phyloP scores from a whole-genome alignment of 2,329 filamentous ascomycete species.

The Venturia carpophila region DNA sequence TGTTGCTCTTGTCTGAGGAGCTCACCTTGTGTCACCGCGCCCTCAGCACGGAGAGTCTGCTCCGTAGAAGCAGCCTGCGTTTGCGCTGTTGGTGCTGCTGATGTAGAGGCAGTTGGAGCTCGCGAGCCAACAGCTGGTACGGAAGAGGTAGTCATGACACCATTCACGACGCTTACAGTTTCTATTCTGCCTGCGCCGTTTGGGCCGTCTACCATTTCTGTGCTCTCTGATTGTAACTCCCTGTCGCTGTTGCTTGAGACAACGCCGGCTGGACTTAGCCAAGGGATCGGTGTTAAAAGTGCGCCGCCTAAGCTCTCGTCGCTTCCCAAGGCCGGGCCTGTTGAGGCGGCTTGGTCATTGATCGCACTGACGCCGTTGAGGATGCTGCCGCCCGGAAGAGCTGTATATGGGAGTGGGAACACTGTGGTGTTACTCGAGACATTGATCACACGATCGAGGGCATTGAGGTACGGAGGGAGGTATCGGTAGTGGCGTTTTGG shows the following conservation, averaged over 20 bases:
- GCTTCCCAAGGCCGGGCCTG: slow-evolving; percentile 53
- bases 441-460: slow-evolving; percentile 80
- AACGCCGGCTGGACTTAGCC: slow-evolving; percentile 47
- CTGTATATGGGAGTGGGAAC: slow-evolving; percentile 71
- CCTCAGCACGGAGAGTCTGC: slow-evolving; percentile 31
- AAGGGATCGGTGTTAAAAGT: slow-evolving; percentile 86
- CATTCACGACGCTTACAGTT: slow-evolving; percentile 73
- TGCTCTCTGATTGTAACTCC: slow-evolving; percentile 63
- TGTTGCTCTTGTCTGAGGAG: slow-evolving; percentile 79
- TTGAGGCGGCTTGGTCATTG: slow-evolving; percentile 23
- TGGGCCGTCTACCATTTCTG: slow-evolving; percentile 72
- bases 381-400: slow-evolving; percentile 38
- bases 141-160: slow-evolving; percentile 34
- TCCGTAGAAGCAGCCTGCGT: slow-evolving; percentile 23
- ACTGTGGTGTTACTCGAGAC: slow-evolving; percentile 74
- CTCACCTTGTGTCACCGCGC: slow-evolving; percentile 72
- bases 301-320: slow-evolving; percentile 89
- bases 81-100: slow-evolving; percentile 11
- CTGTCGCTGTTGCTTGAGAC: slow-evolving; percentile 33
- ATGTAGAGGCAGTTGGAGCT: background rate
- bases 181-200: slow-evolving; percentile 73
- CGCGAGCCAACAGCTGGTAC: slow-evolving; percentile 1
- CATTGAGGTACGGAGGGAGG: slow-evolving; percentile 78
- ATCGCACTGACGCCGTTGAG: slow-evolving; percentile 54
- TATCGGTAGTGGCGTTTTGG: slow-evolving; percentile 74